A percentile compares a stretch with the other conserved stretches of the same genome.
phyloP scores from a whole-genome alignment of 306 rosid species.

The Cucurbita pepo region DNA sequence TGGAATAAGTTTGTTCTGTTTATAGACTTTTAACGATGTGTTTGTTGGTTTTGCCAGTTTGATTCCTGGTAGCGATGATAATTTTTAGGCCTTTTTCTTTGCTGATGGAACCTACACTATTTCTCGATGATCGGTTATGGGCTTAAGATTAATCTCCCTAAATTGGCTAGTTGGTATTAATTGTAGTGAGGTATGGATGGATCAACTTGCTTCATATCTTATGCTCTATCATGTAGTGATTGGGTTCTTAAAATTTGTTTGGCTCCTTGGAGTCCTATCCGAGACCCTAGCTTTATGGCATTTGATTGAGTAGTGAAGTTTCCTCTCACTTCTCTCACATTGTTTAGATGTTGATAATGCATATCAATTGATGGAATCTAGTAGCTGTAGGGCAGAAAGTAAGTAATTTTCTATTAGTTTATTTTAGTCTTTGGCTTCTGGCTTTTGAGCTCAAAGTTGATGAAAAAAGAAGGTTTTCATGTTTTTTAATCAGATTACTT shows the following conservation, averaged over 20 bases:
- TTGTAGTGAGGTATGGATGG: not conserved
- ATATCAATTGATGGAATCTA: not conserved
- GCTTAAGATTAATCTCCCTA: not conserved
- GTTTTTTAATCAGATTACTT: not conserved
- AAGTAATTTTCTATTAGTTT: not conserved
- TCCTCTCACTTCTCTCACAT: not conserved
- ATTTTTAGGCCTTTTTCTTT: not conserved
- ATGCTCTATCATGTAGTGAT: not conserved
- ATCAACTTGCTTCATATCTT: not conserved
- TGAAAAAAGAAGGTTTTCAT: not conserved
- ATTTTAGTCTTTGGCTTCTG: not conserved
- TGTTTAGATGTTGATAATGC: not conserved
- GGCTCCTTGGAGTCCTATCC: not conserved
- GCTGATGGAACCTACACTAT: not conserved
- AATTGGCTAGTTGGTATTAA: not conserved
- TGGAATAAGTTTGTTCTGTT: too few relatives aligned
- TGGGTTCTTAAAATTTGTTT: not conserved
- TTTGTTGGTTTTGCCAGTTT: too few relatives aligned
- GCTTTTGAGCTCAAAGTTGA: not conserved
- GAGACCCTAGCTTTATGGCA: too few relatives aligned
- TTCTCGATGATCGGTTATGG: not conserved
- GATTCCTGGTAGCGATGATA: too few relatives aligned
- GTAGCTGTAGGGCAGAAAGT: not conserved
- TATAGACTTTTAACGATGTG: too few relatives aligned
- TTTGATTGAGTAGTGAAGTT: not conserved